Evolutionary conservation across 2,329 filamentous ascomycete genomes (phyloP).

Genomic region (Neopestalotiopsis clavispora): DNA sequence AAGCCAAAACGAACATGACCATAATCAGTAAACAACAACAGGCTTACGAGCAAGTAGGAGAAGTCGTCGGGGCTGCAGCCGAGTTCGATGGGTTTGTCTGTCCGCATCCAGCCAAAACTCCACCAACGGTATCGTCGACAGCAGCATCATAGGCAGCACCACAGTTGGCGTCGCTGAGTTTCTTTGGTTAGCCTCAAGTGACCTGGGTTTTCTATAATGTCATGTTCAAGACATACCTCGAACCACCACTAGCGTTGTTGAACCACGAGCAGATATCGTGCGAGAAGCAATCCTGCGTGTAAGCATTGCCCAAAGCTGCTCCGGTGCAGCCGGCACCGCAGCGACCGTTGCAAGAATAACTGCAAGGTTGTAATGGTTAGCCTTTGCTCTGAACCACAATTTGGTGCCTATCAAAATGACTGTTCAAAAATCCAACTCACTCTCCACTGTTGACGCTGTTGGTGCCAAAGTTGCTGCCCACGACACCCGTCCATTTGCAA

Average conservation of each 20-base stretch:
- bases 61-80: neutral
- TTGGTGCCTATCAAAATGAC: neutral
- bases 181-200: conserved; percentile 11
- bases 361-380: conserved; percentile 25
- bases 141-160: conserved; percentile 48
- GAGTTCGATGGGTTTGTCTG: conserved; percentile 39
- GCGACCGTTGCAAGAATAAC: conserved; percentile 54
- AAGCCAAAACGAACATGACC: neutral
- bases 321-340: conserved; percentile 53
- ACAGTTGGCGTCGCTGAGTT: conserved; percentile 49
- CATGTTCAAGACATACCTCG: conserved; percentile 38
- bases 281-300: conserved; percentile 55
- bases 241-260: conserved; percentile 50
- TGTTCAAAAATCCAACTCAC: conserved; percentile 35
- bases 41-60: neutral
- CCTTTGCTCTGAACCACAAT: neutral
- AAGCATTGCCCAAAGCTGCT: conserved; percentile 48
- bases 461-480: conserved; percentile 53
- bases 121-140: conserved; percentile 46
- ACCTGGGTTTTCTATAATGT: neutral
- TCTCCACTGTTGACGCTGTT: conserved; percentile 46
- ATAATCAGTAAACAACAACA: neutral
- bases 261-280: conserved; percentile 58
- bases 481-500: conserved; percentile 48
- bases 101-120: conserved; percentile 38